A percentile compares a stretch with the other conserved stretches of the same genome.
Conservation (phyloP, 768 basidiomycete species). For the Amanita exitialis region DNA sequence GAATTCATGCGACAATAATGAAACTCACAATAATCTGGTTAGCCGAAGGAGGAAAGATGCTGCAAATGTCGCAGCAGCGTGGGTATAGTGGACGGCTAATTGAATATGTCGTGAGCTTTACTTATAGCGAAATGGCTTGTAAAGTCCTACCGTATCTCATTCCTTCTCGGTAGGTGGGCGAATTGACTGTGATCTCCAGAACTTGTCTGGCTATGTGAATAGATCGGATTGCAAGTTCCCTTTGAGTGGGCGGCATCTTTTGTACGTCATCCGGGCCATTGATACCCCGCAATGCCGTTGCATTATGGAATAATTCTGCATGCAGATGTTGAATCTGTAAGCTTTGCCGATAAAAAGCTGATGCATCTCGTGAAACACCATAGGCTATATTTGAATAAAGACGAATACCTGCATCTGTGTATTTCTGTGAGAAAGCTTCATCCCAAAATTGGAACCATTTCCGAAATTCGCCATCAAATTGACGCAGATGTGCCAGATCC, state of each 20-base stretch:
- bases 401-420: constrained; percentile 63
- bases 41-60: constrained; percentile 85
- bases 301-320: constrained; percentile 78
- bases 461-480: constrained; percentile 70
- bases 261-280: constrained; percentile 80
- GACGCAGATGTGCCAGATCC: constrained; percentile 61
- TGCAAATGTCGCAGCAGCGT: constrained; percentile 89
- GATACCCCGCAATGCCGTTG: constrained; percentile 74
- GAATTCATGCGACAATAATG: neutral
- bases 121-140: neutral
- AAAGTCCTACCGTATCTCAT: constrained; percentile 73
- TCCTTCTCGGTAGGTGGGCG: constrained; percentile 78
- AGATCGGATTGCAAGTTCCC: constrained; percentile 71
- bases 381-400: neutral
- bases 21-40: constrained; percentile 73
- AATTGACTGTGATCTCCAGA: constrained; percentile 78
- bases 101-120: constrained; percentile 1
- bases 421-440: constrained; percentile 69
- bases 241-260: constrained; percentile 71
- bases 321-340: constrained; percentile 81
- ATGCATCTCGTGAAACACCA: constrained; percentile 2
- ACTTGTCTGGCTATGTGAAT: constrained; percentile 75
- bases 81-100: constrained; percentile 80
- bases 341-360: constrained; percentile 84
- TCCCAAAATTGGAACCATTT: constrained; percentile 82